Evolutionary conservation across 805 yeast species (phyloP).

Genomic region (Starmerella tilneyi): DNA sequence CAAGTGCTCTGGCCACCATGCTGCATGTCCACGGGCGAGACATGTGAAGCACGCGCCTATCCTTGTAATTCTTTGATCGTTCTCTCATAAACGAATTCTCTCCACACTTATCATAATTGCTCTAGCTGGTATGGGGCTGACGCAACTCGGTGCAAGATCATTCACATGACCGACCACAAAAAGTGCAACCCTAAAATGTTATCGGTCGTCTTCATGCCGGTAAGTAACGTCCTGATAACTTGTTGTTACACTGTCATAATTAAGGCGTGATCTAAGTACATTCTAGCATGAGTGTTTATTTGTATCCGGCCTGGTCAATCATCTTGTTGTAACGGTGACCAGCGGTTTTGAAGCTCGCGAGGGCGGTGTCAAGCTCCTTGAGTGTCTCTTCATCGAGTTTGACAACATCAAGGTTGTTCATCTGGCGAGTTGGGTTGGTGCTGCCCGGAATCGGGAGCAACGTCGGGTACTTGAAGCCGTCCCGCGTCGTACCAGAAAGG

Average conservation of each 20-base stretch:
- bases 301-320: slow-evolving; percentile 8
- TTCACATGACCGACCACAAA: slow-evolving; percentile 5
- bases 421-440: slow-evolving; percentile 47
- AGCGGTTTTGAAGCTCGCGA: slow-evolving; percentile 37
- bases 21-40: too few species aligned
- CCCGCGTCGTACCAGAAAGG: slow-evolving; percentile 24
- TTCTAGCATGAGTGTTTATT: too few species aligned
- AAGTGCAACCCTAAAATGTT: too few species aligned
- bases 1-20: too few species aligned
- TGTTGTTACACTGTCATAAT: background rate
- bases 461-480: slow-evolving; percentile 36
- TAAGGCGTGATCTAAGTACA: background rate
- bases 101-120: too few species aligned
- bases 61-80: too few species aligned
- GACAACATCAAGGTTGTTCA: slow-evolving; percentile 43
- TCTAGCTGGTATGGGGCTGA: slow-evolving; percentile 3
- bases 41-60: too few species aligned
- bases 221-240: background rate
- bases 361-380: slow-evolving; percentile 39
- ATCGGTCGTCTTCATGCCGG: too few species aligned
- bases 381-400: slow-evolving; percentile 50
- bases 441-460: slow-evolving; percentile 78
- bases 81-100: background rate
- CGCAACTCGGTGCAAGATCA: slow-evolving; percentile 1
- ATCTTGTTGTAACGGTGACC: slow-evolving; percentile 48